A percentile compares a stretch with the other conserved stretches of the same genome.
Conservation (phyloP, 768 basidiomycete species). For the Rhizopogon vulgaris region DNA sequence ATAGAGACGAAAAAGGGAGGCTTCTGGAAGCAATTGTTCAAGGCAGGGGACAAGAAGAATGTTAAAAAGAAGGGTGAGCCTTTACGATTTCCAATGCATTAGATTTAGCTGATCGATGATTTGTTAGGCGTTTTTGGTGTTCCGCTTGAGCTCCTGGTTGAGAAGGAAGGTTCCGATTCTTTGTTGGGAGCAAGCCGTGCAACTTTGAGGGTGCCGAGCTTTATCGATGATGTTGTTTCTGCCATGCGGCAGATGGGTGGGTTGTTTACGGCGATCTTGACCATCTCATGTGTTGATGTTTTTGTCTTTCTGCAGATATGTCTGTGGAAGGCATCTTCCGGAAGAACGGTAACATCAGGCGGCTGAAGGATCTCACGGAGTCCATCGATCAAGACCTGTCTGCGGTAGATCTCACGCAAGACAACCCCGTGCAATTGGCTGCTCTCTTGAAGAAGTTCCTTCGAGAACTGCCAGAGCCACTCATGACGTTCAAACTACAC, state of each 20-base stretch:
- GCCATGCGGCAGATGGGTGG: conserved; percentile 99
- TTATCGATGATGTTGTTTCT: conserved; percentile 96
- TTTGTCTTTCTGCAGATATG: conserved; percentile 62
- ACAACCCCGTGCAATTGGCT: conserved; percentile 96
- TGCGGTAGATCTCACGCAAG: conserved; percentile 86
- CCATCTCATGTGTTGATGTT: conserved; percentile 2
- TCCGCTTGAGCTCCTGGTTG: conserved; percentile 88
- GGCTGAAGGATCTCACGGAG: conserved; percentile 86
- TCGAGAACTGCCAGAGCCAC: conserved; percentile 90
- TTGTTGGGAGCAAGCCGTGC: conserved; percentile 82
- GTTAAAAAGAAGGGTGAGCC: conserved; percentile 77
- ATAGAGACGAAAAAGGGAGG: conserved; percentile 89
- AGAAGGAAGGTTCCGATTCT: conserved; percentile 94
- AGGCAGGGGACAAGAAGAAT: conserved; percentile 83
- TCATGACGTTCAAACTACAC: conserved; percentile 93
- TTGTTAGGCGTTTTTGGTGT: conserved; percentile 83
- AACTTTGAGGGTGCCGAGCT: conserved; percentile 87
- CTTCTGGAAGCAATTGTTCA: conserved; percentile 96
- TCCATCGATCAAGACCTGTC: conserved; percentile 91
- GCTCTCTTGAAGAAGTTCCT: conserved; percentile 97
- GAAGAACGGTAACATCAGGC: conserved; percentile 95
- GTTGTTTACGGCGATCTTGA: conserved; percentile 17
- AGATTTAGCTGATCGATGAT: conserved; percentile 7
- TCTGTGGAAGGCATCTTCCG: conserved; percentile 98
- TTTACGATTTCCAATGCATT: background rate